Conservation (phyloP, 352 stramenopile genomes). For the Phytopythium montanum region DNA sequence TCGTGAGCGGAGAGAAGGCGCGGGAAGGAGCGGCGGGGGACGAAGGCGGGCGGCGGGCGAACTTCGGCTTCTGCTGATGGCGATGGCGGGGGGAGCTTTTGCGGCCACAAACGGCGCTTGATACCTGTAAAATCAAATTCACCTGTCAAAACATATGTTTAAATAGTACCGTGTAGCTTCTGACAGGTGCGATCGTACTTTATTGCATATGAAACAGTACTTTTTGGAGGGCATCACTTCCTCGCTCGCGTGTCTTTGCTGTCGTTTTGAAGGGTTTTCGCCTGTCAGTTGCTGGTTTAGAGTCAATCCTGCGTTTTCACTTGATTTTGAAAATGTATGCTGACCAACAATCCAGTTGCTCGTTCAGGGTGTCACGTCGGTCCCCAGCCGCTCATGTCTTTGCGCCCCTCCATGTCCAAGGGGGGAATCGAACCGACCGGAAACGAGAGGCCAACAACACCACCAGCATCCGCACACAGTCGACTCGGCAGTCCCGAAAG, state of each 20-base stretch:
- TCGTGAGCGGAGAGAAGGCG: conserved; percentile 15
- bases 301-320: neutral
- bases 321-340: neutral
- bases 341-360: neutral
- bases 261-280: neutral
- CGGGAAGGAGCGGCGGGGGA: neutral
- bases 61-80: conserved; percentile 2
- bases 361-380: neutral
- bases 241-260: conserved; percentile 4
- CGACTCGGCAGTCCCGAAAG: conserved; percentile 6
- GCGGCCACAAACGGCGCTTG: neutral
- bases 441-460: conserved; percentile 10
- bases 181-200: neutral
- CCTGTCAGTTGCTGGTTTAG: conserved; percentile 1
- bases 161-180: neutral
- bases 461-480: conserved; percentile 2
- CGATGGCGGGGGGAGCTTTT: neutral
- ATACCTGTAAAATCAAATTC: neutral
- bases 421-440: too few relatives aligned
- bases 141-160: neutral
- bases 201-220: neutral
- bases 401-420: neutral
- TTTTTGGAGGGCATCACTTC: neutral
- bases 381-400: conserved; percentile 11
- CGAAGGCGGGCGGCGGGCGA: neutral